Evolutionary conservation across 2,329 filamentous ascomycete genomes (phyloP), one percentile per base, ranked within the genome.

Genomic region (Blastomyces emzantsi): DNA sequence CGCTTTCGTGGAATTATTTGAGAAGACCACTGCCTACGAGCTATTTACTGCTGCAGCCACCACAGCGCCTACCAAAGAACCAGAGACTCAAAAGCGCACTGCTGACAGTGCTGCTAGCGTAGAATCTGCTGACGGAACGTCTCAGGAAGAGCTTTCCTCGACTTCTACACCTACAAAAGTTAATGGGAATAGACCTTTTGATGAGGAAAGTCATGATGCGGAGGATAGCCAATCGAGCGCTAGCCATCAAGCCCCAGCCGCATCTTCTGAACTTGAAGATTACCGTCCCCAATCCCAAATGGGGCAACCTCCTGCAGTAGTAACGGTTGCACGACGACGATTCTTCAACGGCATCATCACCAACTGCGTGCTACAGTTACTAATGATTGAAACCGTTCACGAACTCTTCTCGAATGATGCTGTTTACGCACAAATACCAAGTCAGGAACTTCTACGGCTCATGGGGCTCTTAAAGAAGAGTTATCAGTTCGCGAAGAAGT

Each of bases 321-420:
- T 99, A 5, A 97, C 94, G 1, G 91, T 92, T 2, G 92, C 94
- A 0, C 89, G 94, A 33, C 86, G 94, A 45, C 89, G 92, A 61
- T 97, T 97, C 80, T 99, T 99, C 83, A 99, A 99, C 78, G 90
- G 93, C 69, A 99, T 99, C 75, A 99, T 99, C 76, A 97, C 93
- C 17, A 93, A 95, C 69, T 99, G 94, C 74, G 95, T 99, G 3
- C 81, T 99, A 9, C 95, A 99, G 76, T 85, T 99, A 1, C 86
- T 99, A 67, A 99, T 99, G 92, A 99, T 99, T 70, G 95, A 99
- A 76, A 99, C 95, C 0, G 95, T 99, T 52, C 95, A 96, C 72
- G 95, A 99, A 76, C 86, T 99, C 59, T 99, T 99, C 80, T 95
- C 92, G 69, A 99, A 97, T 75, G 92, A 97, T 73, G 86, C 90